Base-by-base conservation (phyloP, 345 rosid species). In the Conringia planisiliqua region DNA sequence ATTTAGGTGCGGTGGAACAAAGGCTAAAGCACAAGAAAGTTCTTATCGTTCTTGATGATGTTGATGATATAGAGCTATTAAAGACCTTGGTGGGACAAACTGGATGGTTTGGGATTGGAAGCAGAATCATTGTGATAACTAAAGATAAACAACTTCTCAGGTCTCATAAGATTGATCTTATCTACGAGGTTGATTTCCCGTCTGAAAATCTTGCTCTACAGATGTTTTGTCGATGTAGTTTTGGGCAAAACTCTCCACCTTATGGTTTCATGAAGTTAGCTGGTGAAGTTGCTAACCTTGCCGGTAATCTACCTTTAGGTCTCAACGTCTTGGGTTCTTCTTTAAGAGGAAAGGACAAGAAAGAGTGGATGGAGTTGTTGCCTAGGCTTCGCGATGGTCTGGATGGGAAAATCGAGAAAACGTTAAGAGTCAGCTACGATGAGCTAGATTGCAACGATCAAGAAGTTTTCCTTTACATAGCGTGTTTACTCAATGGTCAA, bases 1-100 rank as follows among this genome's bases (percentile, higher is more conserved):
- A 58, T 33, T 10, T 35, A 58, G 63, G 63, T 58, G 44, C 29
- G 44, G 63, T 58, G n/a, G n/a, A 58, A 35, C 63, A 58, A 35
- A 58, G 43, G 44, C 63, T 58, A 5, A 33, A 35, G 44, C 44
- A 35, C 29, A 58, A 58, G 63, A 58, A 58, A 17, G 43, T 58
- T 35, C 43, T 58, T 10, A 58, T 58, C 9, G 2, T 58, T 35
- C 63, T 58, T 35, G 63, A 58, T 0, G 63, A 58, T 58, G 63
- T 58, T 9, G 44, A 35, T 58, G 63, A 58, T 18, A 1, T 35
- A 2, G 43, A 58, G 63, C 43, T 58, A 0, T 10, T 58, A 17
- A 58, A 35, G 63, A 58, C 63, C n/a, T 58, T 58, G 29, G 44
- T 18, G n/a, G 63, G 63, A 58, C 27, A 35, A 35, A 5, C 63